A percentile compares a stretch with the other conserved stretches of the same genome.
phyloP scores from a whole-genome alignment of 768 basidiomycete genomes.

The Tylopilus subfusipes region DNA sequence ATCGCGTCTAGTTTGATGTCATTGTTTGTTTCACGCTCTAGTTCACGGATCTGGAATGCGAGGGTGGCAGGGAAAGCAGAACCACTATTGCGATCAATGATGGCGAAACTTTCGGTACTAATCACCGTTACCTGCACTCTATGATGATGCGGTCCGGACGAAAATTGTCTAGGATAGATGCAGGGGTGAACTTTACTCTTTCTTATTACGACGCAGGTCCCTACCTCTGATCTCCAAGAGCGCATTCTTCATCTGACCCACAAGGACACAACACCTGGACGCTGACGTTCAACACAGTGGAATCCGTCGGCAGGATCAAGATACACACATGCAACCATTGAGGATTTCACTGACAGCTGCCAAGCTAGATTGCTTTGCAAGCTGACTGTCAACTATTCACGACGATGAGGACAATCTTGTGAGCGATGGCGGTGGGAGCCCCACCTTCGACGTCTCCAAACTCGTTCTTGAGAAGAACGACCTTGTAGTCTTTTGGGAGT shows the following conservation, averaged over 20 bases:
- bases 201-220: background rate
- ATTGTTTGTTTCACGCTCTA: slow-evolving; percentile 72
- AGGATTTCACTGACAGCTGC: slow-evolving; percentile 89
- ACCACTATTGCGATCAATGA: slow-evolving; percentile 47
- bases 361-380: slow-evolving; percentile 80
- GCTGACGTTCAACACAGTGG: background rate
- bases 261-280: slow-evolving; percentile 84
- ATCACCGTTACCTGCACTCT: slow-evolving; percentile 75
- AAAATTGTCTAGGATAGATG: slow-evolving; percentile 59
- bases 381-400: slow-evolving; percentile 79
- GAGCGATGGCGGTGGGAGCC: background rate
- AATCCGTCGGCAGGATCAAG: background rate
- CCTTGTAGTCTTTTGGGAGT: slow-evolving; percentile 81
- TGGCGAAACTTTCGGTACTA: background rate
- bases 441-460: slow-evolving; percentile 90
- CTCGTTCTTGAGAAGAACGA: slow-evolving; percentile 93
- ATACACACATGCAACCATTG: slow-evolving; percentile 86
- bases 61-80: slow-evolving; percentile 95
- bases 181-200: background rate
- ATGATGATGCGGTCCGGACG: slow-evolving; percentile 90
- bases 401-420: slow-evolving; percentile 1
- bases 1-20: slow-evolving; percentile 87
- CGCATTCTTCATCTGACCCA: slow-evolving; percentile 92
- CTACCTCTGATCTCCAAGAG: slow-evolving; percentile 81
- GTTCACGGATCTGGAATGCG: slow-evolving; percentile 89